Base-by-base conservation (phyloP, 768 basidiomycete species). In the Tephrocybe sp. region DNA sequence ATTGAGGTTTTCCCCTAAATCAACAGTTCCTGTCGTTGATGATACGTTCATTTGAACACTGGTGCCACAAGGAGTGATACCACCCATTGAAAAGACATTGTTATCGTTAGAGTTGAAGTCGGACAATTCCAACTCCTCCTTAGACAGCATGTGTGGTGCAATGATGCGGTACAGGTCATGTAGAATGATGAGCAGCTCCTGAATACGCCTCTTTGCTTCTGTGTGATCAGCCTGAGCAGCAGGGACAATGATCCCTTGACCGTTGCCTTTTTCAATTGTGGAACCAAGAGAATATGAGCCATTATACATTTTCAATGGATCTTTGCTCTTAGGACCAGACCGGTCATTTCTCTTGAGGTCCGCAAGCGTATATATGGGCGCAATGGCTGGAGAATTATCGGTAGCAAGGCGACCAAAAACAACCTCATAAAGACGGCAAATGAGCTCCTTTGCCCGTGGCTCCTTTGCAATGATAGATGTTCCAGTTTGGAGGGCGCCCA, bases 41-140 rank as follows among this genome's bases (percentile, higher is more conserved):
- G 38, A 50, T n/a, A 32, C 24, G 28, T 50, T 50, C 25, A 41
- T 14, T 38, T 49, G 48, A 7, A 18, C 15, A 25, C 37, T 40
- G 5, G 23, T 40, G 20, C 36, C 36, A 25, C 28, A 11, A 5
- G 36, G 48, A 11, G 23, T 11, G 15, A 49, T 10, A 4, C 48
- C 48, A 39, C 48, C 48, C 28, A 49, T 36, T 11, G 37, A 39
- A n/a, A 49, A 17, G 15, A 39, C 37, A 32, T 49, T 49, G 37
- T 49, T 49, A n/a, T 30, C 17, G 7, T 28, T 32, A 28, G 21
- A 39, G n/a, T 49, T 36, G 20, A 50, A 50, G 15, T 50, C 38
- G 7, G 39, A 17, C 15, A 50, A 21, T 12, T 39, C 48, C 26
- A 40, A 28, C 48, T 50, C 48, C 11, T 37, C 36, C 24, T 50